Percentiles rank a stretch among this genome's conserved stretches.
Evolutionary conservation across 331 rosid genomes (phyloP).

Genomic region (Ulmus americana): DNA sequence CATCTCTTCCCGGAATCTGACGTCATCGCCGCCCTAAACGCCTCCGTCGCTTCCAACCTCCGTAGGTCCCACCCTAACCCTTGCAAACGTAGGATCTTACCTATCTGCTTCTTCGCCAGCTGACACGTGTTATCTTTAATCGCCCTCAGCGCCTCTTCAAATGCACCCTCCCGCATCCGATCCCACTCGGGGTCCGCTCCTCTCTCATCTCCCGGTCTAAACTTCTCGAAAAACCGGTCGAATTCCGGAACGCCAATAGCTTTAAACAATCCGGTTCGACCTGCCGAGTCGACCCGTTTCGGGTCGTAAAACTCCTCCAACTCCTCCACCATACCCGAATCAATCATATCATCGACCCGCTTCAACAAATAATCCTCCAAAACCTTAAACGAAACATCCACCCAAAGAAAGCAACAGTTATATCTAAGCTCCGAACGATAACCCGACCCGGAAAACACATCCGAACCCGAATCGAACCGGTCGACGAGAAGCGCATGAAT

Average conservation of each 20-base stretch:
- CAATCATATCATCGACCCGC: conserved; percentile 86
- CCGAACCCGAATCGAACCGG: conserved; percentile 33
- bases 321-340: conserved; percentile 81
- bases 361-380: conserved; percentile 40
- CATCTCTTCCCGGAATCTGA: conserved; percentile 22
- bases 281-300: conserved; percentile 5
- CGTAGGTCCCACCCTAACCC: conserved; percentile 69
- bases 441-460: conserved; percentile 29
- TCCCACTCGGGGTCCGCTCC: not conserved
- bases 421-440: conserved; percentile 48
- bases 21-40: conserved; percentile 44
- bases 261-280: conserved; percentile 45
- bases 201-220: conserved; percentile 15
- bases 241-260: conserved; percentile 86
- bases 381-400: conserved; percentile 52
- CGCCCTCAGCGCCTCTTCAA: conserved; percentile 54
- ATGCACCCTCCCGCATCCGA: conserved; percentile 38
- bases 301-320: conserved; percentile 47
- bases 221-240: conserved; percentile 38
- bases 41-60: conserved; percentile 70
- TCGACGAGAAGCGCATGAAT: conserved; percentile 53
- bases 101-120: conserved; percentile 60
- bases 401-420: conserved; percentile 80
- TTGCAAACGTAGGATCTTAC: conserved; percentile 45
- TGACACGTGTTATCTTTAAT: conserved; percentile 70